A percentile compares a stretch with the other conserved stretches of the same genome.
Evolutionary conservation across 2,329 filamentous ascomycete genomes (phyloP).

Genomic region (Periglandula ipomoeae): DNA sequence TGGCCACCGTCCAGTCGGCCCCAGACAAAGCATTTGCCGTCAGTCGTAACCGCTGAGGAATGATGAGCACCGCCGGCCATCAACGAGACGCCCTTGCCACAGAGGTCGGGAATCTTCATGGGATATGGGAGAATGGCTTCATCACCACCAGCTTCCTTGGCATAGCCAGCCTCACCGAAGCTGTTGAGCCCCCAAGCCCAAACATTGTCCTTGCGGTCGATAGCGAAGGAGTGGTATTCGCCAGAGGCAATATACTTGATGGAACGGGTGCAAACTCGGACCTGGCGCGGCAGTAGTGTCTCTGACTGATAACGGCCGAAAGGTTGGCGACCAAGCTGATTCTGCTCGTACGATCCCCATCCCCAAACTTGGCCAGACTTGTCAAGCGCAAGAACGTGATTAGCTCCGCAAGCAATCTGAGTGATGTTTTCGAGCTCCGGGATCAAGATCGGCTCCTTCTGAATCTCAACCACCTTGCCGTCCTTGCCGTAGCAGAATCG

Average conservation of each 20-base stretch:
- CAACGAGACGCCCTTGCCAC: constrained; percentile 52
- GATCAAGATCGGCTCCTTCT: constrained; percentile 44
- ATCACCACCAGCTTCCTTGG: constrained; percentile 40
- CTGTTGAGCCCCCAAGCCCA: constrained; percentile 84
- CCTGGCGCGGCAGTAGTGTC: constrained; percentile 49
- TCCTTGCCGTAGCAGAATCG: constrained; percentile 48
- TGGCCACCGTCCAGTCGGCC: constrained; percentile 46
- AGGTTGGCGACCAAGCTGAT: constrained; percentile 50
- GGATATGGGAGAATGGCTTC: constrained; percentile 65
- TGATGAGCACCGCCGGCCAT: constrained; percentile 69
- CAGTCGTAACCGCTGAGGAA: constrained; percentile 52
- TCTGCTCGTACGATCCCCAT: constrained; percentile 66
- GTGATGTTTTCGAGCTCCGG: constrained; percentile 57
- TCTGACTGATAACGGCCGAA: constrained; percentile 55
- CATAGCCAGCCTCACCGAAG: constrained; percentile 68
- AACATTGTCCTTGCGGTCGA: constrained; percentile 60
- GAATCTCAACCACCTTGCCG: constrained; percentile 29
- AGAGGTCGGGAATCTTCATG: constrained; percentile 55
- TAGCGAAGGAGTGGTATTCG: constrained; percentile 74
- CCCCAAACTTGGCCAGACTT: constrained; percentile 54
- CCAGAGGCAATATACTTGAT: constrained; percentile 51
- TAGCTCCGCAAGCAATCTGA: constrained; percentile 55
- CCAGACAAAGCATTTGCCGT: constrained; percentile 51
- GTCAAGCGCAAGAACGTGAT: constrained; percentile 63
- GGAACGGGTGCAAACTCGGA: constrained; percentile 48